Evolutionary conservation across 75 land plant genomes (phyloP).

Genomic region (Larix kaempferi): DNA sequence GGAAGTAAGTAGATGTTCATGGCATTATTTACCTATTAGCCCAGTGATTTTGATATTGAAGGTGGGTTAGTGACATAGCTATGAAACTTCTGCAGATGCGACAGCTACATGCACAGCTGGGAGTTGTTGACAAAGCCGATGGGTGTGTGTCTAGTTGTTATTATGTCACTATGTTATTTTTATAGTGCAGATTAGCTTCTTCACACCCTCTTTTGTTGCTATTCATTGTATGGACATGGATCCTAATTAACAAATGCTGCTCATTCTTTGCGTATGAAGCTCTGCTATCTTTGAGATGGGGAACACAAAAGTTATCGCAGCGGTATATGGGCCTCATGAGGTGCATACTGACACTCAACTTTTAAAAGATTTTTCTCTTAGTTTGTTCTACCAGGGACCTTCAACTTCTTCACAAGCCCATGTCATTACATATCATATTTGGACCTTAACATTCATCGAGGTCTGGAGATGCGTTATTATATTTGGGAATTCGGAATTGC

Average conservation of each 20-base stretch:
- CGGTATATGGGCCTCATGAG: conserved; percentile 96
- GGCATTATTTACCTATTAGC: not conserved
- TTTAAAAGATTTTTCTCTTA: no score
- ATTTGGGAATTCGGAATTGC: no score
- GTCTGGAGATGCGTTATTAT: no score
- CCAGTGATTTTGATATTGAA: not conserved
- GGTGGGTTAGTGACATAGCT: not conserved
- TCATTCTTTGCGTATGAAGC: conserved; percentile 26
- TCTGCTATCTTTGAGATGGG: conserved; percentile 99
- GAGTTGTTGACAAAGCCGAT: conserved; percentile 84
- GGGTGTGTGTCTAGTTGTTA: conserved; percentile 46
- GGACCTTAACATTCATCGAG: no score
- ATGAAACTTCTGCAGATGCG: conserved; percentile 65
- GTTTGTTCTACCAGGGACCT: no score
- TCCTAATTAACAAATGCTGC: not conserved
- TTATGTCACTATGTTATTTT: not conserved
- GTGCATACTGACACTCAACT: conserved; percentile 11
- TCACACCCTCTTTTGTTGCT: not conserved
- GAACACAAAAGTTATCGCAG: conserved; percentile 97
- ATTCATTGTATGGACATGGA: not conserved
- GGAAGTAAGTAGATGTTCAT: conserved; percentile 38
- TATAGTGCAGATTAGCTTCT: not conserved
- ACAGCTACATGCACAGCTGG: conserved; percentile 75
- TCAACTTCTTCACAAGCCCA: no score
- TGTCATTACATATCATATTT: no score